These are phyloP conservation scores for Verticillium nubilum DNA, from an alignment of 2,329 filamentous ascomycete species.

Conservation along the genomic window DNA sequence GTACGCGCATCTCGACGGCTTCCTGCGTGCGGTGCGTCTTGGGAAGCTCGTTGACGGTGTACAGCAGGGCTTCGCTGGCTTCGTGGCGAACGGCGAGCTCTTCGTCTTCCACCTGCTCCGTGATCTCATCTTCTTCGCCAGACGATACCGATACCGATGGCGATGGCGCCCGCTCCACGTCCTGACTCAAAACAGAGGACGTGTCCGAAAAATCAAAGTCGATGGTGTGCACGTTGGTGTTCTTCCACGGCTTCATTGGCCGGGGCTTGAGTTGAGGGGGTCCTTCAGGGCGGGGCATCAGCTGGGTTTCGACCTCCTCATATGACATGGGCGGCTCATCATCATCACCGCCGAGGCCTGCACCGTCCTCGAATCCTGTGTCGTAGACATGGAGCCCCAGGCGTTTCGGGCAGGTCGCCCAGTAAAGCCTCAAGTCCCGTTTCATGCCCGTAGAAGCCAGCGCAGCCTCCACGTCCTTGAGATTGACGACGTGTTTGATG, in stretches of 20 bases:
- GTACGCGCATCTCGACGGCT: constrained; percentile 31
- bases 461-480: constrained; percentile 44
- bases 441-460: constrained; percentile 39
- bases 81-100: constrained; percentile 28
- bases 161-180: neutral
- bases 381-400: constrained; percentile 42
- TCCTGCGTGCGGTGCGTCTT: constrained; percentile 27
- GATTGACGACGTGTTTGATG: constrained; percentile 26
- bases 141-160: neutral
- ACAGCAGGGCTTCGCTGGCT: constrained; percentile 34
- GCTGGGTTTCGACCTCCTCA: constrained; percentile 35
- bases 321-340: constrained; percentile 29
- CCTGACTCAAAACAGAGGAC: neutral
- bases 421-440: constrained; percentile 32
- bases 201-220: neutral
- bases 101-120: constrained; percentile 11
- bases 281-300: constrained; percentile 15
- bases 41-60: constrained; percentile 34
- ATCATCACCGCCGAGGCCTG: constrained; percentile 1
- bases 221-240: neutral
- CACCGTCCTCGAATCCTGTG: constrained; percentile 3
- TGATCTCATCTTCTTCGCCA: constrained; percentile 6
- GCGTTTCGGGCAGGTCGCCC: constrained; percentile 42
- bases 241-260: neutral
- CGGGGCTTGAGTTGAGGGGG: neutral